Conservation (phyloP, 2,329 filamentous ascomycete species). For the Nigrospora oryzae region DNA sequence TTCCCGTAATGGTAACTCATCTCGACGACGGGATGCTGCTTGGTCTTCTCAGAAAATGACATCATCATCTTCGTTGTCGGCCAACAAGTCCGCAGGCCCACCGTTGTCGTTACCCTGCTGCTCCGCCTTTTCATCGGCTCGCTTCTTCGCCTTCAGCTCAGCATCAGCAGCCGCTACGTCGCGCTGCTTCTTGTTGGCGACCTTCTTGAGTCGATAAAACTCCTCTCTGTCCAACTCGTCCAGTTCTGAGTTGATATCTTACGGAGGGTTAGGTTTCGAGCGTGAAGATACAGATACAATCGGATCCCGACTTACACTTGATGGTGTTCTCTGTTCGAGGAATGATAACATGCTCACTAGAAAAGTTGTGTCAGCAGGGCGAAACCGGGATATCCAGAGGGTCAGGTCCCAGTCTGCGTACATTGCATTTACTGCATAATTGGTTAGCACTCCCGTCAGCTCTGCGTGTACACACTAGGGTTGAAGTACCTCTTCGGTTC, state of each 20-base stretch:
- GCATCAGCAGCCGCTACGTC: slow-evolving; percentile 65
- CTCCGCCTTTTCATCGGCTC: slow-evolving; percentile 31
- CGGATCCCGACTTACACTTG: slow-evolving; percentile 55
- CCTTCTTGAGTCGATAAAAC: slow-evolving; percentile 96
- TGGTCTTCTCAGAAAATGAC: slow-evolving; percentile 62
- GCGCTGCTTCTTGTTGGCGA: slow-evolving; percentile 75
- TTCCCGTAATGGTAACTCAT: no score
- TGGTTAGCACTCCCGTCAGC: slow-evolving; percentile 16
- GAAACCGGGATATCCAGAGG: no score
- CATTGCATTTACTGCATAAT: slow-evolving; percentile 75
- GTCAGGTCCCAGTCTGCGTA: slow-evolving; percentile 24
- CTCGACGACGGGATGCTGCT: no score
- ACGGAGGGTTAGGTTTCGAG: slow-evolving; percentile 5
- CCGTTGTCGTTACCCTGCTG: slow-evolving; percentile 28
- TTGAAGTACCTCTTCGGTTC: slow-evolving; percentile 71
- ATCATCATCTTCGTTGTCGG: slow-evolving; percentile 70
- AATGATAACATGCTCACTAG: slow-evolving; percentile 86
- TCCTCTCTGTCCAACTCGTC: slow-evolving; percentile 97
- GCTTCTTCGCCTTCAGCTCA: slow-evolving; percentile 67
- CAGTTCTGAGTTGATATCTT: slow-evolving; percentile 94
- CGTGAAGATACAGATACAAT: no score
- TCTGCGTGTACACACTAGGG: neutral
- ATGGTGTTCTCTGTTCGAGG: slow-evolving; percentile 99
- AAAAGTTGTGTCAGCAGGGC: slow-evolving; percentile 12
- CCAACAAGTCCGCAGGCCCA: slow-evolving; percentile 55